Conservation (phyloP, 2,329 filamentous ascomycete genomes). For the Alternaria sp. region DNA sequence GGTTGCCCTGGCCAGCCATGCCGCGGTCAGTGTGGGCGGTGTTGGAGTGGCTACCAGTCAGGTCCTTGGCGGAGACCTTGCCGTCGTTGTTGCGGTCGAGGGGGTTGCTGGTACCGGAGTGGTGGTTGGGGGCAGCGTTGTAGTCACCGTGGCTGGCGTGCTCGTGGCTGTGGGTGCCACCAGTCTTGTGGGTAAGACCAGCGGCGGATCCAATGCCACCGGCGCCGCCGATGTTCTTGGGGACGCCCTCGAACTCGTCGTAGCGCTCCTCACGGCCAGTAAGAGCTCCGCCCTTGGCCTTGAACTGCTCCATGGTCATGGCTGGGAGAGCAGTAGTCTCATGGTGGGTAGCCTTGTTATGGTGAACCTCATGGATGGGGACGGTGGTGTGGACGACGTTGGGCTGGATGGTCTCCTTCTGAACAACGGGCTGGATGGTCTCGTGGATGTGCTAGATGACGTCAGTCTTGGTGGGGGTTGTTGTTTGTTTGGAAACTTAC, state of each 20-base stretch:
- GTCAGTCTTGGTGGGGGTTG: constrained; percentile 9
- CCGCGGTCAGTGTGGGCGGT: constrained; percentile 5
- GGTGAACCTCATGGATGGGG: constrained; percentile 75
- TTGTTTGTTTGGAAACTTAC: constrained; percentile 15
- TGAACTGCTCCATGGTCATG: constrained; percentile 71
- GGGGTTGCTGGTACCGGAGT: constrained; percentile 8
- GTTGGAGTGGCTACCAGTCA: constrained; percentile 7
- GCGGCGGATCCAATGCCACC: constrained; percentile 24
- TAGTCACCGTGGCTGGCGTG: constrained; percentile 28
- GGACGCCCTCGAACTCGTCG: constrained; percentile 68
- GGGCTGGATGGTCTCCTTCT: constrained; percentile 72
- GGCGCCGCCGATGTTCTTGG: constrained; percentile 55
- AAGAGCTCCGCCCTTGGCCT: constrained; percentile 61
- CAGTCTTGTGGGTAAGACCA: constrained; percentile 23
- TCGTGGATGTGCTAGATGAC: constrained; percentile 63
- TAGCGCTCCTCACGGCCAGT: constrained; percentile 62
- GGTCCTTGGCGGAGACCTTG: constrained; percentile 4
- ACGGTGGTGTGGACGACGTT: constrained; percentile 74
- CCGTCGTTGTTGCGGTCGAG: constrained; percentile 14
- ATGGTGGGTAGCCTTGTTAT: constrained; percentile 71
- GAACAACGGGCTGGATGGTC: constrained; percentile 72
- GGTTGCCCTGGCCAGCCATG: constrained; percentile 6
- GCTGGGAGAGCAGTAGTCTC: constrained; percentile 67
- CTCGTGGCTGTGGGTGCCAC: constrained; percentile 13
- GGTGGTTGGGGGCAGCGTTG: constrained; percentile 13